Conservation (phyloP, 1,284 basidiomycete genomes). For the Irpex lacteus region DNA sequence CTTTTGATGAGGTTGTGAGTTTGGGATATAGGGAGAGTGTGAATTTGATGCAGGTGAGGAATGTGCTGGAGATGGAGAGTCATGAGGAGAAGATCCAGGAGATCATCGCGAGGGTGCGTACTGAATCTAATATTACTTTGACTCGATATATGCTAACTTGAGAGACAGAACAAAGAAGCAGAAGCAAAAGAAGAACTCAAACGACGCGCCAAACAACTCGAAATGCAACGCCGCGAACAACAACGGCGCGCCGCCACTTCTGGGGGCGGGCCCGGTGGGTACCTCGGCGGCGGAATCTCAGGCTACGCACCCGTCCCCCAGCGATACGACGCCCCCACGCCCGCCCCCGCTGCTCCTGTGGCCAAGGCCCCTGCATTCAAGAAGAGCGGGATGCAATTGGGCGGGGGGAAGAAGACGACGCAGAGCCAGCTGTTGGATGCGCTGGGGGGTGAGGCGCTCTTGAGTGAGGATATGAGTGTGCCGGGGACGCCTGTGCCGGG, state of each 20-base stretch:
- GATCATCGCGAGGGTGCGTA: conserved; percentile 87
- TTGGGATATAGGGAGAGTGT: conserved; percentile 95
- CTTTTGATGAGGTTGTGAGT: conserved; percentile 96
- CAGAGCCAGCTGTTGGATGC: conserved; percentile 86
- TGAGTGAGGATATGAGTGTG: conserved; percentile 56
- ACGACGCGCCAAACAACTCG: conserved; percentile 95
- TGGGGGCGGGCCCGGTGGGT: conserved; percentile 11
- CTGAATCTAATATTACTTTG: background rate
- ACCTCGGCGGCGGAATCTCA: conserved; percentile 59
- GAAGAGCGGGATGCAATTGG: conserved; percentile 92
- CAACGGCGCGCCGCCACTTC: conserved; percentile 62
- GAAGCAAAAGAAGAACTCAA: conserved; percentile 99
- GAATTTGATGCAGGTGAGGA: conserved; percentile 88
- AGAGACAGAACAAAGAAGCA: conserved; percentile 89
- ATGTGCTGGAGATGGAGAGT: conserved; percentile 95
- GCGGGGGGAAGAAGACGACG: conserved; percentile 86
- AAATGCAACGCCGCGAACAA: conserved; percentile 95
- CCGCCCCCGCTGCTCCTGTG: conserved; percentile 46
- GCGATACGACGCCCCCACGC: conserved; percentile 60
- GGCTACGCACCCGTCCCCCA: conserved; percentile 68
- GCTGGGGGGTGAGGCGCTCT: conserved; percentile 75
- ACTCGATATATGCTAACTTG: background rate
- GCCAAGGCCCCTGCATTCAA: conserved; percentile 83
- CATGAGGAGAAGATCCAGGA: conserved; percentile 99
- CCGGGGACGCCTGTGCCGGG: conserved; percentile 56